phyloP scores from a whole-genome alignment of 2,329 filamentous ascomycete genomes.

The Geoglossum cookeanum region DNA sequence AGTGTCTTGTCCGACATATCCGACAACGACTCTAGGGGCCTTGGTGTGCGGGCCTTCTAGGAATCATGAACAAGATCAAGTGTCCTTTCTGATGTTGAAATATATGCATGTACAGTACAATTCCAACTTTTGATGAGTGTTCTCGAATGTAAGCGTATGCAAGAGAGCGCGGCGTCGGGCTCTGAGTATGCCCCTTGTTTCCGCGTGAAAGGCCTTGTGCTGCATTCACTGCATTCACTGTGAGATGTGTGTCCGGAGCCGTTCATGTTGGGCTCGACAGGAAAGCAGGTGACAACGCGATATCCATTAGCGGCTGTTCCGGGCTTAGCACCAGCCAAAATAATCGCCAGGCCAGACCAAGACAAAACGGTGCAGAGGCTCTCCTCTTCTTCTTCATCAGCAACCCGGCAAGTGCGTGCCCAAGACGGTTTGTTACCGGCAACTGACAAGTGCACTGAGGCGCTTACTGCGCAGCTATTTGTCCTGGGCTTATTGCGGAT shows the following conservation, averaged over 20 bases:
- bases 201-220: too few relatives aligned
- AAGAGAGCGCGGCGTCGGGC: background rate
- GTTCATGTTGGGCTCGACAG: background rate
- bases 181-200: too few relatives aligned
- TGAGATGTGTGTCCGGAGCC: background rate
- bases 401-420: background rate
- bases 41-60: background rate
- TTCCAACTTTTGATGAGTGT: background rate
- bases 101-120: background rate
- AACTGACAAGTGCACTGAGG: background rate
- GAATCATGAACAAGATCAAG: background rate
- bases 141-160: background rate
- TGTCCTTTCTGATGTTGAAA: background rate
- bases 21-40: background rate
- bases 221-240: background rate
- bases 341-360: background rate
- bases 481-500: background rate
- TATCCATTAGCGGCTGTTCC: background rate
- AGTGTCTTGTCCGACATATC: background rate
- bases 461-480: background rate
- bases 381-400: background rate
- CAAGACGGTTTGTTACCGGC: background rate
- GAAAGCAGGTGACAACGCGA: conserved; percentile 1
- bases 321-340: background rate
- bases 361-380: background rate